Base-by-base conservation (phyloP, 176 grass and related monocot genomes). In the Zizania latifolia region DNA sequence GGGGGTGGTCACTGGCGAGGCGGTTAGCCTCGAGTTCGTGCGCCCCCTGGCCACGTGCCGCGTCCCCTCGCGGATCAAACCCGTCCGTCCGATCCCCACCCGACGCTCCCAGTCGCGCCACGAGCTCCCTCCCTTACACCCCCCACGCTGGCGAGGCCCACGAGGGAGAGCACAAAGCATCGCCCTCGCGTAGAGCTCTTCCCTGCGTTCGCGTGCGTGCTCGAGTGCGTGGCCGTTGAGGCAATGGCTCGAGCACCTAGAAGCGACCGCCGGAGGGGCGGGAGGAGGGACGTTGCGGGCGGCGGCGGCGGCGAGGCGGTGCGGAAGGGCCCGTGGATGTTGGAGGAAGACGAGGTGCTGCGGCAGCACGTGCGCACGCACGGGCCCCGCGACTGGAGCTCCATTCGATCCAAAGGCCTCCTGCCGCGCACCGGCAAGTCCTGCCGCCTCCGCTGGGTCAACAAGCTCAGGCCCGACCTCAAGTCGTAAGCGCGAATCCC, bases 381-480 rank as follows among this genome's bases (percentile, higher is more conserved):
- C 63, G 91, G 91, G 6, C 90, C 86, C 8, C 50, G 58, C 3
- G 86, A 92, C 67, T 94, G 91, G 95, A 99, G 86, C 91, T 94
- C 79, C 88, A 90, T 94, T 85, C 86, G 81, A 83, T 99, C 91
- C 82, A 87, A 87, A 86, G 91, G 89, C 68, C 68, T 87, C 68
- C 84, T 98, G 44, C 86, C 80, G 45, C 91, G 89, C 84, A 90
- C 89, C 79, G 89, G 95, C 86, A 99, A 98, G 76, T 92, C 95
- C 63, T 98, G 95, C 89, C 91, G 89, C 79, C 91, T 92, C 74
- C 89, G 91, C 45, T 92, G 86, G 89, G 91, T 99, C 68, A 94
- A 99, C 82, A 94, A 94, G 86, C 89, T 94, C 57, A 29, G 81
- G 82, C 89, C 95, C 2, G 63, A 91, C 69, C 78, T 99, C 83